phyloP scores from a whole-genome alignment of 1,139 yeast species.

The Blastobotrys aristatus region DNA sequence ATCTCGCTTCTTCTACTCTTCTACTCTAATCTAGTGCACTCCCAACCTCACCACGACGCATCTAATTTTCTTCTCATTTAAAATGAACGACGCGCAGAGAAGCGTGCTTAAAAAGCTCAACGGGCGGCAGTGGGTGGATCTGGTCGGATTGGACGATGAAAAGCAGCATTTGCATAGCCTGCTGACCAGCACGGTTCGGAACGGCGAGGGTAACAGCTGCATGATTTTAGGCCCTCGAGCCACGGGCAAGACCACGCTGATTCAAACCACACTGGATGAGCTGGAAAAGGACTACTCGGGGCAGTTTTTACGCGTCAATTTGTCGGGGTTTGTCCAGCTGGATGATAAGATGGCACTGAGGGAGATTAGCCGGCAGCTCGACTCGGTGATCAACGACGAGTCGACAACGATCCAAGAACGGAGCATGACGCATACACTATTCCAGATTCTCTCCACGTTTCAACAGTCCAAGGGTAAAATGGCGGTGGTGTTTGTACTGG shows the following conservation, averaged over 20 bases:
- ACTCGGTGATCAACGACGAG: conserved; percentile 29
- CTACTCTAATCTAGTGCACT: too few species aligned
- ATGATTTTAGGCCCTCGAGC: conserved; percentile 77
- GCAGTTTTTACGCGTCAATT: conserved; percentile 53
- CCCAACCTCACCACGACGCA: too few species aligned
- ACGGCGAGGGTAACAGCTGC: conserved; percentile 76
- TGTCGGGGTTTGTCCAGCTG: conserved; percentile 67
- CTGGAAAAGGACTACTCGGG: conserved; percentile 39
- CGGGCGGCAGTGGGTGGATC: conserved; percentile 9
- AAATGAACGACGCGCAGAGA: too few species aligned
- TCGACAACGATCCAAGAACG: conserved; percentile 37
- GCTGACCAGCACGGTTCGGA: conserved; percentile 59
- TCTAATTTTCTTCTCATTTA: too few species aligned
- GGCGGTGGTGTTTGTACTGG: conserved; percentile 72
- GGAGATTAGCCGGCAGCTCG: conserved; percentile 82
- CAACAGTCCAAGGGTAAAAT: conserved; percentile 35
- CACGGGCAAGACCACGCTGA: conserved; percentile 65
- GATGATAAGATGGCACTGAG: conserved; percentile 78
- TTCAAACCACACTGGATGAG: conserved; percentile 52
- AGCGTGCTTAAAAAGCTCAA: conserved; percentile 11
- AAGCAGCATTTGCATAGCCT: conserved; percentile 47
- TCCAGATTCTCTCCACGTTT: conserved; percentile 43
- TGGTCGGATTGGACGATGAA: conserved; percentile 32
- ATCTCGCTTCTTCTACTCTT: too few species aligned
- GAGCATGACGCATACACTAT: conserved; percentile 51